These are phyloP conservation scores for Lablab purpureus DNA, from an alignment of 306 rosid genomes.

Conservation along the genomic window DNA sequence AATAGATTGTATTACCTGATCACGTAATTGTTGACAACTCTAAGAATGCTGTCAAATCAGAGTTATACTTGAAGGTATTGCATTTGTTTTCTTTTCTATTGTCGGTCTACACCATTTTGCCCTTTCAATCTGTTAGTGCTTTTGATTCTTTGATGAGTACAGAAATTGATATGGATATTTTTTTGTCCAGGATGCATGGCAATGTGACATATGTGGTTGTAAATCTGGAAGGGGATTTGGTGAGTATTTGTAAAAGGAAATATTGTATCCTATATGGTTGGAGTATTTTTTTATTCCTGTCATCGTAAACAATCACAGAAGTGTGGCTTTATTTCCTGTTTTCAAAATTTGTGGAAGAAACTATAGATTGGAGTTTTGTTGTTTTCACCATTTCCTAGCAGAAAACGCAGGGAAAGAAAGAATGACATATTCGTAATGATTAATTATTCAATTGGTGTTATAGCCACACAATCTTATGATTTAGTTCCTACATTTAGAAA, in stretches of 20 bases:
- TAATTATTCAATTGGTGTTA: neutral
- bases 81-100: conserved; percentile 1
- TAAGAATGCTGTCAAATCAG: neutral
- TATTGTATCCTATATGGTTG: neutral
- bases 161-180: conserved; percentile 35
- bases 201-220: conserved; percentile 88
- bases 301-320: neutral
- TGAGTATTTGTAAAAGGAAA: conserved; percentile 48
- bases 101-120: neutral
- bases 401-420: neutral
- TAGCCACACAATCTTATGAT: too few species aligned
- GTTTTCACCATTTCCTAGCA: neutral
- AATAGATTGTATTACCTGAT: conserved; percentile 16
- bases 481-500: too few species aligned
- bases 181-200: conserved; percentile 90
- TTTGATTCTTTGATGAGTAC: neutral
- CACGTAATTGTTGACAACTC: neutral
- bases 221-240: conserved; percentile 99
- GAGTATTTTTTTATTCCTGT: neutral
- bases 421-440: neutral
- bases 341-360: neutral
- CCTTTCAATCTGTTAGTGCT: conserved; percentile 4
- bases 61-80: neutral
- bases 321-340: neutral
- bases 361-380: neutral